A percentile compares a stretch with the other conserved stretches of the same genome.
These are phyloP conservation scores for Circinella minor DNA, from an alignment of 371 early-diverging fungal genomes.

Conservation along the genomic window DNA sequence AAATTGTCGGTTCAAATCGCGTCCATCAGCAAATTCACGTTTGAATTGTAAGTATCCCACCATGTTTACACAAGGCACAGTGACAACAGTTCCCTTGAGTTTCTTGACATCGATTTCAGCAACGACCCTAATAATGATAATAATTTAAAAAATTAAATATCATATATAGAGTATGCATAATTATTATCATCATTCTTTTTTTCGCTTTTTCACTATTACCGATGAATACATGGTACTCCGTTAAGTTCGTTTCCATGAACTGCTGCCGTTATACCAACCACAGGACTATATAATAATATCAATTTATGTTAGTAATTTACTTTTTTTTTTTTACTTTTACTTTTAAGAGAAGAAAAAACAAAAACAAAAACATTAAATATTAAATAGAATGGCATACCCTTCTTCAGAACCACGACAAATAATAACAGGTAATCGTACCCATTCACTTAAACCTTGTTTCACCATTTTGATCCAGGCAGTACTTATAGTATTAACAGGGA, in stretches of 20 bases:
- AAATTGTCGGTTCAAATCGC: slow-evolving; percentile 87
- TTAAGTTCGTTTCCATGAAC: slow-evolving; percentile 94
- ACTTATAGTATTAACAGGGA: slow-evolving; percentile 62
- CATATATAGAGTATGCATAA: background rate
- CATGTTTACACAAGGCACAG: slow-evolving; percentile 87
- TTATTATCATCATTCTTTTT: background rate
- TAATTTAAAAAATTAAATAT: no score
- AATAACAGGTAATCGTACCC: slow-evolving; percentile 72
- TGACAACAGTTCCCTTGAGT: slow-evolving; percentile 85
- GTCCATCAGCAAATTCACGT: slow-evolving; percentile 84
- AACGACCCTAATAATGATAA: slow-evolving; percentile 47
- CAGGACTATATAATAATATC: slow-evolving; percentile 18
- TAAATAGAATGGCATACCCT: slow-evolving; percentile 46
- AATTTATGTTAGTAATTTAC: no score
- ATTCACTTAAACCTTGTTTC: slow-evolving; percentile 70
- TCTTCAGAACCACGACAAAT: slow-evolving; percentile 68
- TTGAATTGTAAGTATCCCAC: slow-evolving; percentile 82
- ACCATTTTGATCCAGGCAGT: slow-evolving; percentile 80
- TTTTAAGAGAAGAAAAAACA: background rate
- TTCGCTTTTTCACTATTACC: slow-evolving; percentile 32
- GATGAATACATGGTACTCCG: slow-evolving; percentile 90
- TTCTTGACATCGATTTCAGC: slow-evolving; percentile 75
- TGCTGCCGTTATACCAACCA: slow-evolving; percentile 67
- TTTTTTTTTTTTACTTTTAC: background rate
- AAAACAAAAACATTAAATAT: no score